Evolutionary conservation across 1,284 basidiomycete genomes (phyloP).

Genomic region (Schizopora paradoxa): DNA sequence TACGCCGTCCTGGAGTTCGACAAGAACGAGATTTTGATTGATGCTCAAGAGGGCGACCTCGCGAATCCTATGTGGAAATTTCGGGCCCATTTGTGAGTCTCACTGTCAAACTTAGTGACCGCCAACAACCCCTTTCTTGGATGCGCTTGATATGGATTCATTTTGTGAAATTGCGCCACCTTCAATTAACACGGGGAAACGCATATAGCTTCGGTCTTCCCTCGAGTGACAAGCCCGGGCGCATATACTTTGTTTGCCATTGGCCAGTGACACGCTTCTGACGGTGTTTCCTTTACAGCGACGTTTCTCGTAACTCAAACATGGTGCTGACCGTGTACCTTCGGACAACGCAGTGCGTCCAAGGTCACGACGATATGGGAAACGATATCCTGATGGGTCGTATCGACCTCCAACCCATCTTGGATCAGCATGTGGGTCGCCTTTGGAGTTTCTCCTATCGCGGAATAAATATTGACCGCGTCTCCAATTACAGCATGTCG

Average conservation of each 20-base stretch:
- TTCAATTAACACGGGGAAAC: conserved; percentile 9
- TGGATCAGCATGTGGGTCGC: conserved; percentile 68
- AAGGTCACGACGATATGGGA: conserved; percentile 84
- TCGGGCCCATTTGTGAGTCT: conserved; percentile 87
- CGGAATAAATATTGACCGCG: conserved; percentile 10
- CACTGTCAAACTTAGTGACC: not conserved
- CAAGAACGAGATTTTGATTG: conserved; percentile 97
- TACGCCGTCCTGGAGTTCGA: conserved; percentile 98
- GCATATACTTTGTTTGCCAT: too few species aligned
- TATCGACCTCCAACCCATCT: conserved; percentile 83
- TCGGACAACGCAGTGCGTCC: conserved; percentile 61
- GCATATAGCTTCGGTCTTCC: too few species aligned
- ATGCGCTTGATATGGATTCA: not conserved
- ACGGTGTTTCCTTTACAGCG: conserved; percentile 39
- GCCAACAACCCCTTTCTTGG: not conserved
- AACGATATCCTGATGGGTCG: conserved; percentile 88
- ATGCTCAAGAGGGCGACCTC: conserved; percentile 90
- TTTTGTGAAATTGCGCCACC: not conserved
- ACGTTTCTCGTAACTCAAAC: conserved; percentile 86
- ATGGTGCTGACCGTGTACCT: conserved; percentile 87
- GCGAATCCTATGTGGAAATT: conserved; percentile 91
- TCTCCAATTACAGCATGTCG: conserved; percentile 46
- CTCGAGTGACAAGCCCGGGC: too few species aligned
- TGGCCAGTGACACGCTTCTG: too few species aligned
- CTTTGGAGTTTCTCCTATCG: conserved; percentile 12